Evolutionary conservation across 148 eudicot species (phyloP).

Genomic region (Vaccinium darrowii): DNA sequence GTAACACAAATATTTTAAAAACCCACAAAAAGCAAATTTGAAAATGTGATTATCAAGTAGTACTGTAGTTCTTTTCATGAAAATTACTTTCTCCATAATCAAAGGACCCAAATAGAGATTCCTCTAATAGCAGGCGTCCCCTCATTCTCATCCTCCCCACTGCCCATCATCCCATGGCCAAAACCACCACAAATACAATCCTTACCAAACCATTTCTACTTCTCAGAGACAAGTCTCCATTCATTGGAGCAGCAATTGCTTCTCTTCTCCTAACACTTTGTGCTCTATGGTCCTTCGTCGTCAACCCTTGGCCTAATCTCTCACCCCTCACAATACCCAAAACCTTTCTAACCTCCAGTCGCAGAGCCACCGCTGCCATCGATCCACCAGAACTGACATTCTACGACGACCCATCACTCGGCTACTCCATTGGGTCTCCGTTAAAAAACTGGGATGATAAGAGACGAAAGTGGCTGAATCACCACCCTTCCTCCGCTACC

Average conservation of each 20-base stretch:
- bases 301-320: not conserved
- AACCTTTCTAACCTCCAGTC: not conserved
- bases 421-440: conserved; percentile 31
- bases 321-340: not conserved
- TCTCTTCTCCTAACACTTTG: not conserved
- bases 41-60: too few species aligned
- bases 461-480: conserved; percentile 36
- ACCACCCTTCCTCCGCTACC: conserved; percentile 24
- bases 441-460: conserved; percentile 38
- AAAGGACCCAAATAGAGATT: not conserved
- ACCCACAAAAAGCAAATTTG: too few species aligned
- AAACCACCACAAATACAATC: not conserved
- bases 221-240: not conserved
- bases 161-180: not conserved
- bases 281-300: not conserved
- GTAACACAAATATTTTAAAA: too few species aligned
- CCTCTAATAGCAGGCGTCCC: not conserved
- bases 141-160: not conserved
- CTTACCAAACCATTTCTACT: not conserved
- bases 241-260: not conserved
- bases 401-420: conserved; percentile 21
- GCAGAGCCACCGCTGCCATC: not conserved
- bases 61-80: not conserved
- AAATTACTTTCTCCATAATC: not conserved
- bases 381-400: conserved; percentile 17